Conservation (phyloP, 176 grass and related monocot species). For the Neostapfia colusana region DNA sequence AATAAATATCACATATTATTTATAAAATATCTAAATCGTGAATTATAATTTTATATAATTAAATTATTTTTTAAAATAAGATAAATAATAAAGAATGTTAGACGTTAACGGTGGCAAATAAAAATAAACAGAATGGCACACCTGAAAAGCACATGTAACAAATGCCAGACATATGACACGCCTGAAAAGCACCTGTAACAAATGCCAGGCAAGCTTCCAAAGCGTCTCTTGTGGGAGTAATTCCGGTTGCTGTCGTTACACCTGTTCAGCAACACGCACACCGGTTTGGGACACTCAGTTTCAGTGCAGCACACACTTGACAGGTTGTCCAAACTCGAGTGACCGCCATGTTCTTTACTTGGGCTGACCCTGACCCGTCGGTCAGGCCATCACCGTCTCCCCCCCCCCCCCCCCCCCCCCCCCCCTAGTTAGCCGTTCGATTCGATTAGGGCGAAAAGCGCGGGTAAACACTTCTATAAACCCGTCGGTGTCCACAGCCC, state of each 20-base stretch:
- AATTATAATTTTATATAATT: too few relatives aligned
- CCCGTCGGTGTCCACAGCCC: background rate
- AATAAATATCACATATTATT: too few relatives aligned
- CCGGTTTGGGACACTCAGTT: background rate
- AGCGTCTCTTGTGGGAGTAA: background rate
- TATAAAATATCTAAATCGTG: too few relatives aligned
- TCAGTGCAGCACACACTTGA: background rate
- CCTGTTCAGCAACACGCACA: background rate
- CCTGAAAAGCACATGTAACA: background rate
- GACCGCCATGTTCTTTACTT: background rate
- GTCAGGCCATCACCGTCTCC: background rate
- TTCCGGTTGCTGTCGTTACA: background rate
- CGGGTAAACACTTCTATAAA: background rate
- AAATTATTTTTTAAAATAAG: too few relatives aligned
- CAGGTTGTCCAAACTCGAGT: background rate
- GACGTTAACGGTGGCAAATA: too few relatives aligned
- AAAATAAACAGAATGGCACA: too few relatives aligned
- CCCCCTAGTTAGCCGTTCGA: background rate
- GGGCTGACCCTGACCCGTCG: background rate
- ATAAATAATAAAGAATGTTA: too few relatives aligned
- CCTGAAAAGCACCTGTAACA: background rate
- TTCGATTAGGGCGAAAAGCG: background rate
- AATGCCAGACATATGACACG: background rate
- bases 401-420: too few relatives aligned
- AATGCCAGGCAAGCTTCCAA: background rate